These are phyloP conservation scores for Prorocentrum cordatum DNA, from an alignment of 169 alveolate genomes.

Conservation along the genomic window DNA sequence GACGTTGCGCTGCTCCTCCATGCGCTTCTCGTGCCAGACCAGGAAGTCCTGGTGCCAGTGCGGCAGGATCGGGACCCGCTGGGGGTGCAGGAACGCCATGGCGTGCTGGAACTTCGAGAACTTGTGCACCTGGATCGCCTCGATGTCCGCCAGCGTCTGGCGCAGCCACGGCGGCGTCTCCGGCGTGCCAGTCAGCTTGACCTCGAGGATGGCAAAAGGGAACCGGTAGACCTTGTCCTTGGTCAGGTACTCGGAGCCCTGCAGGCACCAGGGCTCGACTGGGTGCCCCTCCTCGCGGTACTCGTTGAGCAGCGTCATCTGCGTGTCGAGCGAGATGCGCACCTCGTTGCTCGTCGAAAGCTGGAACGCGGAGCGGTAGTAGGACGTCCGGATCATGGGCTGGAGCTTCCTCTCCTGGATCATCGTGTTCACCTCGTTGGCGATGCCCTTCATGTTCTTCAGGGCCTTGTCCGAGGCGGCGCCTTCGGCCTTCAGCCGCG, in stretches of 20 bases:
- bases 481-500: too few species aligned
- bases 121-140: slow-evolving; percentile 43
- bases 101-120: slow-evolving; percentile 66
- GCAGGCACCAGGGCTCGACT: slow-evolving; percentile 37
- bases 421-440: slow-evolving; percentile 35
- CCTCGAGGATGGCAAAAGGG: slow-evolving; percentile 57
- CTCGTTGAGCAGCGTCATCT: slow-evolving; percentile 58
- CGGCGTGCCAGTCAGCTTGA: slow-evolving; percentile 37
- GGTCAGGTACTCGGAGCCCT: slow-evolving; percentile 16
- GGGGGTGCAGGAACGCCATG: slow-evolving; percentile 63
- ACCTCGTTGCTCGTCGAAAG: neutral
- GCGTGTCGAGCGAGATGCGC: slow-evolving; percentile 55
- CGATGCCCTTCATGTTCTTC: slow-evolving; percentile 44
- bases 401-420: slow-evolving; percentile 60
- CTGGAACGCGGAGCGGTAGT: slow-evolving; percentile 62
- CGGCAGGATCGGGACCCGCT: slow-evolving; percentile 33
- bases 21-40: slow-evolving; percentile 39
- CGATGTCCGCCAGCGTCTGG: slow-evolving; percentile 38
- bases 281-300: slow-evolving; percentile 22
- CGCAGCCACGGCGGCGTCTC: slow-evolving; percentile 53
- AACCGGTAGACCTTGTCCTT: slow-evolving; percentile 47
- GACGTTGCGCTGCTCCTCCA: too few species aligned
- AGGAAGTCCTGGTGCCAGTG: slow-evolving; percentile 62
- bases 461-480: slow-evolving; percentile 25
- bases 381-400: slow-evolving; percentile 59